Evolutionary conservation across 2,329 filamentous ascomycete species (phyloP), one percentile per base, ranked within the genome.

Genomic region (Cercospora sojina): DNA sequence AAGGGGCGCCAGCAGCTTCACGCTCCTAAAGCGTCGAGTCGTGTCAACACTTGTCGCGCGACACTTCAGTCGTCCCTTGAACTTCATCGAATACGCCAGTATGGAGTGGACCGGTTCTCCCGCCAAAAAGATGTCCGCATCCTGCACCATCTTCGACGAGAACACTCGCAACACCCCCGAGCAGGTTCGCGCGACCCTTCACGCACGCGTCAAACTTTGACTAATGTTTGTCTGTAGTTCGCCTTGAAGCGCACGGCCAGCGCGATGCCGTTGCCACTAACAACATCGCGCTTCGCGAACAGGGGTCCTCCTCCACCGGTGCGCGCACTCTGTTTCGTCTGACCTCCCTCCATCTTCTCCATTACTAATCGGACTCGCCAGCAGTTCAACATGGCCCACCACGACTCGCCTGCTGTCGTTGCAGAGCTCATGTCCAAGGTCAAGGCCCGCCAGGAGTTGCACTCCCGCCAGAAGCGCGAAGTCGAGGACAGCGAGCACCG

Each of bases 401-500:
- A 49, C 53, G 60, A 62, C 20, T 25, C 49, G n/a, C 59, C 35
- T 32, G 27, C 65, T 49, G 69, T 71, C n/a, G 65, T 93, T 83
- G 91, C 95, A 73, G 88, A 88, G 67, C 86, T 93, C 60, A 81
- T 93, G 70, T 87, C 89, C 64, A 90, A 89, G 75, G 83, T 94
- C 57, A 87, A 87, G n/a, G 88, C 93, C 77, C 90, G 92, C 74
- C 87, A 90, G 74, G 81, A 81, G 51, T 77, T 83, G n/a, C 78
- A 89, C 59, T 82, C 82, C 59, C 84, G 87, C 77, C 87, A 90
- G 74, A 85, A 84, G 67, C 82, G 86, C 65, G 82, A 82, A 61
- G 75, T 86, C 51, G 85, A 83, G 62, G 72, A 74, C 35, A 49
- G 18, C 20, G 72, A 74, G 49, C 80, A 80, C 67, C 64, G 61